Base-by-base conservation (phyloP, 305 asterid species). In the Fraxinus baroniana region DNA sequence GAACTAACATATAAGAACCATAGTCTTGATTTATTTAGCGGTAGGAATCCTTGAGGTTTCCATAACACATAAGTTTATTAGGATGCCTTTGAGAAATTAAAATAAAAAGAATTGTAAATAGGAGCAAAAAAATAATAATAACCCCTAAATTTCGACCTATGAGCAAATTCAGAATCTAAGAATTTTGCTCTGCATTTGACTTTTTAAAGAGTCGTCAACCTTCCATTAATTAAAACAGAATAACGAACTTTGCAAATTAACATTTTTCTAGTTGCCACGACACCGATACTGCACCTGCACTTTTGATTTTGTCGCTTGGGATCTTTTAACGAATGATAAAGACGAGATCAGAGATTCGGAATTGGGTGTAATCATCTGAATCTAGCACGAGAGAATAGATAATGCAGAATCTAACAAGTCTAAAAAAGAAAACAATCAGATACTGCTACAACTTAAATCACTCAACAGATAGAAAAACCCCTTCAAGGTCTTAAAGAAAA, bases 341-440 rank as follows among this genome's bases (percentile, higher is more conserved):
- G n/a, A 49, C 60, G n/a, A 15, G 83, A 49, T 39, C 30, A 49
- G 77, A 52, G 72, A 24, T 49, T 39, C 35, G 52, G 20, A 68
- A 52, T 3, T 68, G 28, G 9, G 20, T 44, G 39, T 62, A 10
- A 26, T 41, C 62, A 78, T 81, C 36, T 39, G 76, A 78, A 85
- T 77, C 74, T 39, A 74, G 33, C 87, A 80, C n/a, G 74, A 79
- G 7, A 3, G 74, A 49, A 49, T 13, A 13, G 60, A 13, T 44
- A 57, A 68, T 33, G 24, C 18, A 77, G 81, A 78, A 79, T 82
- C 78, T 32, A 74, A 81, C 80, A 71, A 79, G 13, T 66, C 68
- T 39, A 22, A 15, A 22, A 22, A 77, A 66, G 78, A 83, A 79
- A 84, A 76, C 76, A 20, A 72, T 78, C 74, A 13, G 26, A 79